Evolutionary conservation across 2,329 filamentous ascomycete species (phyloP), one percentile per base, ranked within the genome.

Genomic region (Stachybotrys chlorohalonatus): DNA sequence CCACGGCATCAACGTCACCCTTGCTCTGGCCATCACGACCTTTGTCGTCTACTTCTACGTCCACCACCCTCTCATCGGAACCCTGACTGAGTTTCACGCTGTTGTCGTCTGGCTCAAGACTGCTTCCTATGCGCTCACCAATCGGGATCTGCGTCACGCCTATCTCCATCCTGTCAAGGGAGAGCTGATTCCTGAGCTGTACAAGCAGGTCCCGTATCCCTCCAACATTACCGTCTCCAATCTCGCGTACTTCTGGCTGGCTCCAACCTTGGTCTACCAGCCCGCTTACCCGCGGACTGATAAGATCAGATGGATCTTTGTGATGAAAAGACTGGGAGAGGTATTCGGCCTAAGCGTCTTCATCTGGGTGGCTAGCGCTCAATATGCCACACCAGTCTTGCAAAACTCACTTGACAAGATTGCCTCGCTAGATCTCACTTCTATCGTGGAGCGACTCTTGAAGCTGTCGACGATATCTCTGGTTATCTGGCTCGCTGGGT

Each of bases 71-170:
- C 81, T 95, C 16, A 95, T 99, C 62, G 94, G 94, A 47, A 96
- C 91, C 1, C 75, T 96, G 51, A 91, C 89, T 59, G 89, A 97
- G 71, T 73, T 95, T 57, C 94, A 99, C 68, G 91, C 92, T 59
- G 85, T 97, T 64, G 89, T 97, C 54, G 92, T 97, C 52, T 96
- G 92, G 86, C 81, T 99, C 64, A 99, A 99, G 76, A 92, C 89
- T 36, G 89, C 90, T 59, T 96, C 92, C 0, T 99, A 97, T 67
- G 94, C 93, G 30, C 89, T 97, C 64, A 97, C 94, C 31, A 99
- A 99, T 70, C 86, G 94, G 59, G 94, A 99, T 68, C 82, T 99
- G 39, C 88, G 94, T 47, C 90, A 96, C 67, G 90, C 93, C 16
- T 90, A 90, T 67, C 80, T 97, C 24, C 89, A 95, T 65, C 89